Base-by-base conservation (phyloP, 208 protist genomes). In the Acanthamoeba culbertsoni region DNA sequence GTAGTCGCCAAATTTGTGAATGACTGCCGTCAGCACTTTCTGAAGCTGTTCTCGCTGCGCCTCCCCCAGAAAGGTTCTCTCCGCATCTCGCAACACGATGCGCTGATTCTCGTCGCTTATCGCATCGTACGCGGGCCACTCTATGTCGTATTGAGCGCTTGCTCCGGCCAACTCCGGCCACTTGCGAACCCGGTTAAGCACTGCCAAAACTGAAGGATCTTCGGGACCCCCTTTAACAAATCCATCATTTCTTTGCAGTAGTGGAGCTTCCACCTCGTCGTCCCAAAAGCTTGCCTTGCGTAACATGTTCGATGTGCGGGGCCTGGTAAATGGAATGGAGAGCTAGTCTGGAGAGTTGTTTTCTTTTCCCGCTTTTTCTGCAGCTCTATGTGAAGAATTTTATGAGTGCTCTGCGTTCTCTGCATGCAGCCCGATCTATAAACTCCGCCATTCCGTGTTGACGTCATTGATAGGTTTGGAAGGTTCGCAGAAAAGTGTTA, bases 31-130 rank as follows among this genome's bases (percentile, higher is more conserved):
- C n/a, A 84, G 73, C 40, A 84, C 43, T 8, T 33, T 20, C 43
- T 46, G 43, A 12, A 84, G 40, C 43, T 55, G n/a, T 43, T 84
- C 8, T 43, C 73, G 40, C 73, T 84, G 73, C 10, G 40, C 46
- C 73, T 84, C 73, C n/a, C 73, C 73, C 35, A 84, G 40, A 33
- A 84, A 84, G 16, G 73, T 84, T 37, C 73, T 35, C 73, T 84
- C 73, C 5, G 73, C 73, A 37, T 84, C 73, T 0, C 46, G 40
- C 14, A 57, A 43, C 73, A 84, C 73, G 42, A 84, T 84, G 35
- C 73, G 73, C 46, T 84, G 73, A 20, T 84, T 46, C 40, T 46
- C 73, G 20, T 84, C 46, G 73, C 28, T 46, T 12, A 84, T 84
- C 42, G 73, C 73, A 4, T 53, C 35, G n/a, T 26, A 12, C 35